A percentile compares a stretch with the other conserved stretches of the same genome.
Conservation (phyloP, 2,329 filamentous ascomycete species). For the Botrytis squamosa region DNA sequence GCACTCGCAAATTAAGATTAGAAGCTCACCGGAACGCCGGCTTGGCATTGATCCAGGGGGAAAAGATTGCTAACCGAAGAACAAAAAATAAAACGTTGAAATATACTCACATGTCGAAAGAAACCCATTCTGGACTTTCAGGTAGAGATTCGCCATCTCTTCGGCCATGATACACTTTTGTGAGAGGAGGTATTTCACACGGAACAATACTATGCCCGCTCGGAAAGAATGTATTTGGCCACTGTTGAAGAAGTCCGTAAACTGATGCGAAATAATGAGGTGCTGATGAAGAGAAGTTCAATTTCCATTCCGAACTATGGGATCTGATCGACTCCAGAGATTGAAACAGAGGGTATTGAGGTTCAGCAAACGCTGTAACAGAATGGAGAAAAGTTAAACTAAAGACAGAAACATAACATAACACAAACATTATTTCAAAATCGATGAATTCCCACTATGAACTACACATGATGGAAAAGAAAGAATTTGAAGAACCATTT, state of each 20-base stretch:
- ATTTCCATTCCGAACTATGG: constrained; percentile 29
- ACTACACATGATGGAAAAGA: not conserved
- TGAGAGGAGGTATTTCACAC: constrained; percentile 47
- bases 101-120: constrained; percentile 46
- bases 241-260: constrained; percentile 49
- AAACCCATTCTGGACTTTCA: constrained; percentile 52
- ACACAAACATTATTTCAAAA: not conserved
- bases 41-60: not conserved
- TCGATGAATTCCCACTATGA: not conserved
- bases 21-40: not conserved
- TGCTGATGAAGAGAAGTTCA: constrained; percentile 49
- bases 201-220: constrained; percentile 50
- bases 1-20: not conserved
- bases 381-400: not conserved
- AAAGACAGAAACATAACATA: not conserved
- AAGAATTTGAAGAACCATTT: not conserved
- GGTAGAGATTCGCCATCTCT: constrained; percentile 42
- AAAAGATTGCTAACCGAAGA: not conserved
- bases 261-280: constrained; percentile 51
- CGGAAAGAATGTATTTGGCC: constrained; percentile 52
- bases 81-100: not conserved
- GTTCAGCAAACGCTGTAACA: not conserved
- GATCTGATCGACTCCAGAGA: too few species aligned
- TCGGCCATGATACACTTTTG: constrained; percentile 51
- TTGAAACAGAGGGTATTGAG: constrained; percentile 3